phyloP scores from a whole-genome alignment of 331 rosid species.

The Pyracantha coccinea region DNA sequence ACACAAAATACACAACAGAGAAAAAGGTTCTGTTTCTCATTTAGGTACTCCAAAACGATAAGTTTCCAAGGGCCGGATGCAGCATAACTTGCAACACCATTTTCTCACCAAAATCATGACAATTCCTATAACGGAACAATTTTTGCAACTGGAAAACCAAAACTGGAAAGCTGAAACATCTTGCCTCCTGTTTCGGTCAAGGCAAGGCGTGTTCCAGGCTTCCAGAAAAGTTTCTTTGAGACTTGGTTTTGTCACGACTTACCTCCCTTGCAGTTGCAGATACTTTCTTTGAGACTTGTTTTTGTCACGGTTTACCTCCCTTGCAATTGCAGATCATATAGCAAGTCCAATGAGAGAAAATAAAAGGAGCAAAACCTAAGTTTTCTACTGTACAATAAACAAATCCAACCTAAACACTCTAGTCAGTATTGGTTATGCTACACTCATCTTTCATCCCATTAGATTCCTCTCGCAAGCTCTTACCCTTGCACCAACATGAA shows the following conservation, averaged over 20 bases:
- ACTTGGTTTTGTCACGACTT: not conserved
- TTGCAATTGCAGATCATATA: not conserved
- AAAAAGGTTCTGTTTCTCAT: not conserved
- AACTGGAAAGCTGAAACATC: not conserved
- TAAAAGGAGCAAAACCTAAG: not conserved
- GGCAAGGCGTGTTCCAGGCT: not conserved
- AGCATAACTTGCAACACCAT: not conserved
- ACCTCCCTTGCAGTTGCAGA: not conserved
- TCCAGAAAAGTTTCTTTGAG: not conserved
- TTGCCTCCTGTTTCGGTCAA: not conserved
- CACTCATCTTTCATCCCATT: conserved; percentile 22
- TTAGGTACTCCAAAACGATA: not conserved
- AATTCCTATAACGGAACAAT: not conserved
- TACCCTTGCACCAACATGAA: conserved; percentile 82
- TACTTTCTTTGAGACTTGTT: not conserved
- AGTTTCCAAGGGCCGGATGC: not conserved
- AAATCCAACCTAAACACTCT: conserved; percentile 24
- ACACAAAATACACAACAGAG: not conserved
- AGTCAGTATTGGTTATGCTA: conserved; percentile 26
- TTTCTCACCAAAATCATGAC: not conserved
- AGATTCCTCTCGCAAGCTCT: conserved; percentile 34
- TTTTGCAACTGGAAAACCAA: not conserved
- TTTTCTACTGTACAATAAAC: conserved; percentile 21
- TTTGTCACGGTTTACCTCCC: not conserved
- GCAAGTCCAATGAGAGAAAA: not conserved